Conservation (phyloP, 1,139 yeast genomes). For the Yamadazyma dendronema region DNA sequence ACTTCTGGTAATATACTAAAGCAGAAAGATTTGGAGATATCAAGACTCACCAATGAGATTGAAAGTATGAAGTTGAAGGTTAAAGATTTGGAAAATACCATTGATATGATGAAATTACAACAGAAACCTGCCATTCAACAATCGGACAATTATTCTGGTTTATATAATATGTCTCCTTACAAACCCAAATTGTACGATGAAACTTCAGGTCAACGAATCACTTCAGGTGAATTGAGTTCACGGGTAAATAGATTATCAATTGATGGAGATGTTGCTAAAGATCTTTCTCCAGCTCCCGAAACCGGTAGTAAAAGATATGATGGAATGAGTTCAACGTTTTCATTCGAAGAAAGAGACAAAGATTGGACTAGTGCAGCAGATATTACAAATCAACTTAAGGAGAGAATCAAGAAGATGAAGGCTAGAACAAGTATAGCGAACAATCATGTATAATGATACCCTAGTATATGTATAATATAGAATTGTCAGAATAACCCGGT, state of each 20-base stretch:
- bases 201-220: constrained; percentile 17
- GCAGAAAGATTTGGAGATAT: constrained; percentile 65
- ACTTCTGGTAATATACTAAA: constrained; percentile 51
- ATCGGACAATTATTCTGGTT: constrained; percentile 3
- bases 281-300: too few relatives aligned
- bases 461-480: too few relatives aligned
- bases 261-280: constrained; percentile 29
- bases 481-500: too few relatives aligned
- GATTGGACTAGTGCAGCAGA: constrained; percentile 92
- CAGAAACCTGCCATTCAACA: constrained; percentile 18
- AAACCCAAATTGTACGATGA: constrained; percentile 2
- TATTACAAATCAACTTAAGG: constrained; percentile 80
- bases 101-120: constrained; percentile 43
- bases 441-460: neutral
- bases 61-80: constrained; percentile 52
- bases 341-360: constrained; percentile 44
- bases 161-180: constrained; percentile 7
- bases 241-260: constrained; percentile 47
- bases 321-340: neutral
- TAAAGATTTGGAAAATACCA: constrained; percentile 50
- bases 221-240: constrained; percentile 43
- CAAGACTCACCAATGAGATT: constrained; percentile 57
- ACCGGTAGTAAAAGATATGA: constrained; percentile 1
- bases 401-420: constrained; percentile 87
- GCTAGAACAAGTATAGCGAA: constrained; percentile 35